Evolutionary conservation across 257 asterid genomes (phyloP), one percentile per base, ranked within the genome.

Genomic region (Jacaranda copaia): DNA sequence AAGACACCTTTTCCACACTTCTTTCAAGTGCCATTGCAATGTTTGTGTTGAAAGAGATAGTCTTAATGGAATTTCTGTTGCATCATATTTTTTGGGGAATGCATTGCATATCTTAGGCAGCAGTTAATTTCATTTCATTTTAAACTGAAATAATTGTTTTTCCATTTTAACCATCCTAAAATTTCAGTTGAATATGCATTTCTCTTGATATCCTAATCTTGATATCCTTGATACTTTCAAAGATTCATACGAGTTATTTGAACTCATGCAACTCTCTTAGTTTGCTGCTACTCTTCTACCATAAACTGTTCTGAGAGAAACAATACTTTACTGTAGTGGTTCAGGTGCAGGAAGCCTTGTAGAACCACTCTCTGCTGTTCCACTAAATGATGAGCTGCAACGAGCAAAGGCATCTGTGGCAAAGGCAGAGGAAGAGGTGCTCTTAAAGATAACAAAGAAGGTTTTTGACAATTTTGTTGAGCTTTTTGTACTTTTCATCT

Each of bases 351-450:
- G 93, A 81, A 91, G 86, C 81, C 80, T 89, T 59, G 72, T 93
- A 2, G 99, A 96, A 86, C 99, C 99, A 73, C 89, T 96, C 70
- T 77, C 90, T 78, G 98, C 97, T 66, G 97, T 96, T 76, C 91
- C 97, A 48, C 73, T 96, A 59, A 96, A 96, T 81, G 97, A 93
- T 84, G 96, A 92, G 85, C 87, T 96, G 88, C 97, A 90, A 81
- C 94, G 80, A 81, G 98, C 99, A 65, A 88, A 88, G 84, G 85
- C 85, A 72, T 86, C 97, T 58, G 98, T 90, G 68, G 85, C 88
- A 55, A 93, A 89, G 88, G 99, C 97, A 13, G 99, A 91, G 88
- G 83, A 86, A 57, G 98, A 89, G 73, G 97, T 96, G 79, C 97
- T 91, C 60, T 80, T 91, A 55, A 91, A 81, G 85, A 93, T 96